Base-by-base conservation (phyloP, 441 rosid genomes). In the Aleurites moluccanus region DNA sequence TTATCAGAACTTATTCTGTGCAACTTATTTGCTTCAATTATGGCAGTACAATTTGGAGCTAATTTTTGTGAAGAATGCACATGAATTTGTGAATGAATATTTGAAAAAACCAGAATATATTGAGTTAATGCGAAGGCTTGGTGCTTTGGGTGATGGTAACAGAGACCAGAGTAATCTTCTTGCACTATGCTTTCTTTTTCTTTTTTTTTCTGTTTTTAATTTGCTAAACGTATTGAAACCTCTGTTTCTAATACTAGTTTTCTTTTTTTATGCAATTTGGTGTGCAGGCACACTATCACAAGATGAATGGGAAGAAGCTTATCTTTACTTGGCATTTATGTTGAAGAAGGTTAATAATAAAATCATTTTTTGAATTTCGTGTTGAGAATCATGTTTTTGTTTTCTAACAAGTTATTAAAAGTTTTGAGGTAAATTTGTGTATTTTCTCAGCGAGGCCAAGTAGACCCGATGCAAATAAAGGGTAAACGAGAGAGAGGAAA, bases 251-350 rank as follows among this genome's bases (percentile, higher is more conserved):
- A 0, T 13, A 16, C 33, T 30, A 30, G 33, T 4, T 20, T 11
- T 9, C 6, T 23, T 33, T 53, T 23, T 3, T 61, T 35, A 42
- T 56, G 28, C 50, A 35, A 10, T 27, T 68, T 40, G n/a, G 40
- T 75, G 69, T 75, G 62, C 79, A 93, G 99, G 92, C 83, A 92
- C 97, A 10, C 78, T 95, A 63, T 90, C 98, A 23, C 88, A 88
- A n/a, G 97, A 95, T 64, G 99, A 95, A 79, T 90, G 97, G 99
- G 99, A 95, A n/a, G n/a, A n/a, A 66, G 95, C 99, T 55, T 92
- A 95, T 77, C 72, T 95, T 20, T 95, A 95, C 83, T 85, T 92
- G 80, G 84, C 98, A 7, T 93, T 89, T 79, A 98, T 90, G 74
- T 81, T 92, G 87, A 89, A 73, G 79, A 96, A 96, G 99, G 98